A percentile compares a stretch with the other conserved stretches of the same genome.
phyloP scores from a whole-genome alignment of 192 early-diverging fungal genomes.

The Helicostylum pulchrum region DNA sequence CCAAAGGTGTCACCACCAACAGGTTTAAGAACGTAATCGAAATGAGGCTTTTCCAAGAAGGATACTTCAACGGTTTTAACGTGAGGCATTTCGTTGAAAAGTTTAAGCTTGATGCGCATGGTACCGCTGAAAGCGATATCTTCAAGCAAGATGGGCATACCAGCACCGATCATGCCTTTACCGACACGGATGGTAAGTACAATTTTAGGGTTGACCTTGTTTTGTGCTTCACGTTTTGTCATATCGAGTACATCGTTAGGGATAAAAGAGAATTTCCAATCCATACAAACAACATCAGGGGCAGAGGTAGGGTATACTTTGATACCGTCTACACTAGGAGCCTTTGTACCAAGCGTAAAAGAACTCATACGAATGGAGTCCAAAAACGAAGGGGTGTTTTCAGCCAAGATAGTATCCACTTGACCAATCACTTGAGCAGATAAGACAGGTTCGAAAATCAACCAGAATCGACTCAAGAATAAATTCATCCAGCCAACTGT shows the following conservation, averaged over 20 bases:
- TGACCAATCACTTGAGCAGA: conserved; percentile 66
- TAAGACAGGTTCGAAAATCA: conserved; percentile 86
- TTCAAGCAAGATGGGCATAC: conserved; percentile 80
- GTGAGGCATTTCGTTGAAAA: conserved; percentile 82
- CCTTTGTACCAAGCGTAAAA: conserved; percentile 78
- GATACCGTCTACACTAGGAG: conserved; percentile 66
- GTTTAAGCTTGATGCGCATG: conserved; percentile 76
- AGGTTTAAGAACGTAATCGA: conserved; percentile 89
- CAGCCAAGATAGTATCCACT: conserved; percentile 70
- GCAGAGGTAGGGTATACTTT: conserved; percentile 71
- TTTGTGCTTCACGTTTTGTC: conserved; percentile 58
- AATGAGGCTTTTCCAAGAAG: conserved; percentile 76
- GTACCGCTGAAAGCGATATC: conserved; percentile 79
- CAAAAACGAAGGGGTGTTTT: conserved; percentile 74
- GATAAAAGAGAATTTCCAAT: conserved; percentile 82
- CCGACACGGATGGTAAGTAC: conserved; percentile 82
- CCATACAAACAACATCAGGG: conserved; percentile 69
- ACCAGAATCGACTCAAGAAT: conserved; percentile 83
- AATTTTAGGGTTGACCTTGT: conserved; percentile 82
- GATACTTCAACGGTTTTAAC: conserved; percentile 77
- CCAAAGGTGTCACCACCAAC: conserved; percentile 80
- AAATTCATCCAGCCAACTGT: conserved; percentile 84
- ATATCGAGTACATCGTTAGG: conserved; percentile 78
- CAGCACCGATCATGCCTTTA: conserved; percentile 81
- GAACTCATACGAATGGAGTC: conserved; percentile 71